Evolutionary conservation across 2,329 filamentous ascomycete species (phyloP), one percentile per base, ranked within the genome.

Genomic region (Fusarium napiforme): DNA sequence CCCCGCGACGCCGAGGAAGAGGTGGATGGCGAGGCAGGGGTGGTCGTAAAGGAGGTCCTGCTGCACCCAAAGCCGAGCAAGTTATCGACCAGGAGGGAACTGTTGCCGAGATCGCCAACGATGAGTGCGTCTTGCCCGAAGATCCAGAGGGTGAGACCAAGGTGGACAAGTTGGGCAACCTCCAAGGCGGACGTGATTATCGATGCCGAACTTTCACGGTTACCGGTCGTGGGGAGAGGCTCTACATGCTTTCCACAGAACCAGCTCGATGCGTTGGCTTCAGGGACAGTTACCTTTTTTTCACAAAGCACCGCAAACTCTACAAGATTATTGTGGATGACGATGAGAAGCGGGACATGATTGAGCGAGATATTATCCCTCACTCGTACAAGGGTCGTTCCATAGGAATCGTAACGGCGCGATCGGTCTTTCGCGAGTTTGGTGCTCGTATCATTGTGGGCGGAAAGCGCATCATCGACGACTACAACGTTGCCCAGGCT

Each of bases 321-420:
- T 96, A 95, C 89, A 99, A 99, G 85, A 97, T 99, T 79, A 97
- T 99, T 78, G 94, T 98, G 64, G 95, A 95, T 77, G 96, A 99
- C 74, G 93, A 96, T n/a, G 96, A 97, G 83, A 99, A 99, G 86
- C 91, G 93, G 69, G 95, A 98, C 82, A 89, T 99, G 85, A 99
- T 99, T 79, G 94, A 97, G 76, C 91, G 96, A 69, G 93, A 97
- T 10, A 93, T 99, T 79, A 97, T 99, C 72, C 96, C 96, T 4
- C 96, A 98, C 85, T 97, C 95, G 34, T 99, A 99, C 90, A 99
- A 98, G 83, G 96, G 96, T 68, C 93, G 96, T 60, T 94, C 96
- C 9, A 99, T 99, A 81, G 96, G 96, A 81, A 95, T 99, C 34
- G 95, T 98, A 52, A 98, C 96, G 21, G 96, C 96, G 55, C 92